Conservation (phyloP, 306 rosid species). For the Quercus bicolor region DNA sequence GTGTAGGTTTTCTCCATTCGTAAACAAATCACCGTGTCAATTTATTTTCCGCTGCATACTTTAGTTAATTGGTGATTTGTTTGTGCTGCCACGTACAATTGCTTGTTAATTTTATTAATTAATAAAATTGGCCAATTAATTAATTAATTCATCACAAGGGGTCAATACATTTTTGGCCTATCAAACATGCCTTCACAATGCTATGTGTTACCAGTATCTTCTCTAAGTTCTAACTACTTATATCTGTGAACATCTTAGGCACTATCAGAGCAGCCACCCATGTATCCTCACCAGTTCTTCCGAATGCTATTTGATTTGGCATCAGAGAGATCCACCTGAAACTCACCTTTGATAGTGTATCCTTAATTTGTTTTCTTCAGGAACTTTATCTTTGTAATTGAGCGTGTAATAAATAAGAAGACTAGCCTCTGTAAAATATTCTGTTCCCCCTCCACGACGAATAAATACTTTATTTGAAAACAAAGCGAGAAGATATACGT, state of each 20-base stretch:
- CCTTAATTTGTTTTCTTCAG: slow-evolving; percentile 1
- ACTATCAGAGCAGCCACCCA: slow-evolving; percentile 69
- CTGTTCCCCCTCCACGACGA: no score
- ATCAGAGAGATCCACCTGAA: slow-evolving; percentile 47
- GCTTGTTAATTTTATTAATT: no score
- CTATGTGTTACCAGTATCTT: neutral
- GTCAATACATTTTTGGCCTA: no score
- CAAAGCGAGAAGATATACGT: no score
- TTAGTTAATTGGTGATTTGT: no score
- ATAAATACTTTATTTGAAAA: no score
- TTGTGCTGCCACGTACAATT: no score
- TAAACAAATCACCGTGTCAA: no score
- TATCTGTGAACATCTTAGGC: slow-evolving; percentile 52
- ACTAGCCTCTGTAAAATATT: neutral
- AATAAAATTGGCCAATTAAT: no score
- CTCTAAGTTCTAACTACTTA: slow-evolving; percentile 8
- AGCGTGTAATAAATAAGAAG: neutral
- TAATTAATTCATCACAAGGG: no score
- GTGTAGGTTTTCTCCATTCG: no score
- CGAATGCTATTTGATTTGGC: slow-evolving; percentile 80
- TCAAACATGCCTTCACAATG: neutral
- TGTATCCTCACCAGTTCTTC: slow-evolving; percentile 85
- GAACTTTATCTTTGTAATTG: neutral
- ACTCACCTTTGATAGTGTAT: neutral
- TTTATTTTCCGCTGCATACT: no score